Conservation (phyloP, 2,329 filamentous ascomycete species). For the Fusarium austroafricanum region DNA sequence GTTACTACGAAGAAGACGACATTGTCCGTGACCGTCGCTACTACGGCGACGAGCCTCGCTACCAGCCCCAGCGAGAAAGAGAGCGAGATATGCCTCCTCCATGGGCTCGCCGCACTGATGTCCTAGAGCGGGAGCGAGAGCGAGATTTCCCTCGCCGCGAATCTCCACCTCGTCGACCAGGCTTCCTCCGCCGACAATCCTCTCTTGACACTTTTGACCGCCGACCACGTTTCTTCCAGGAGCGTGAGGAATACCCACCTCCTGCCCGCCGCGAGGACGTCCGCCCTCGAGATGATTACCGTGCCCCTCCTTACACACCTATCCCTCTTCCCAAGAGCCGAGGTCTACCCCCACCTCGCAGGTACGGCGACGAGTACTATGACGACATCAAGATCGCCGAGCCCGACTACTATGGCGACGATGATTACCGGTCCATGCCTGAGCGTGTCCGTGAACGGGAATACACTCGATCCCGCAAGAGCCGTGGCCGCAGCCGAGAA, state of each 20-base stretch:
- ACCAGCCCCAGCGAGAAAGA: slow-evolving; percentile 48
- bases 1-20: slow-evolving; percentile 61
- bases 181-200: slow-evolving; percentile 82
- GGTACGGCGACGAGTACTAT: slow-evolving; percentile 65
- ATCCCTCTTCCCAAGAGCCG: slow-evolving; percentile 76
- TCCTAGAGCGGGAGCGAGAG: slow-evolving; percentile 69
- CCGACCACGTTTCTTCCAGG: slow-evolving; percentile 60
- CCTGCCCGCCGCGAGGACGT: slow-evolving; percentile 63
- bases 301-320: slow-evolving; percentile 65
- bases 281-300: slow-evolving; percentile 59
- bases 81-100: slow-evolving; percentile 52
- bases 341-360: slow-evolving; percentile 68
- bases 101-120: slow-evolving; percentile 64
- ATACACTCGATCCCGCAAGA: slow-evolving; percentile 61
- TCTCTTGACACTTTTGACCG: slow-evolving; percentile 93
- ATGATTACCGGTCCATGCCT: slow-evolving; percentile 73
- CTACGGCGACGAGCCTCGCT: slow-evolving; percentile 65
- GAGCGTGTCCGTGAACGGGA: slow-evolving; percentile 72
- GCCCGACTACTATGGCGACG: slow-evolving; percentile 75
- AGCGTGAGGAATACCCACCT: slow-evolving; percentile 73
- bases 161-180: slow-evolving; percentile 70
- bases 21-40: slow-evolving; percentile 62
- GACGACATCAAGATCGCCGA: slow-evolving; percentile 78
- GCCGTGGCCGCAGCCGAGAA: slow-evolving; percentile 51
- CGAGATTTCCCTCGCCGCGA: slow-evolving; percentile 59